A percentile compares a stretch with the other conserved stretches of the same genome.
Evolutionary conservation across 352 stramenopile genomes (phyloP).

Genomic region (Phytopythium oedochilum): DNA sequence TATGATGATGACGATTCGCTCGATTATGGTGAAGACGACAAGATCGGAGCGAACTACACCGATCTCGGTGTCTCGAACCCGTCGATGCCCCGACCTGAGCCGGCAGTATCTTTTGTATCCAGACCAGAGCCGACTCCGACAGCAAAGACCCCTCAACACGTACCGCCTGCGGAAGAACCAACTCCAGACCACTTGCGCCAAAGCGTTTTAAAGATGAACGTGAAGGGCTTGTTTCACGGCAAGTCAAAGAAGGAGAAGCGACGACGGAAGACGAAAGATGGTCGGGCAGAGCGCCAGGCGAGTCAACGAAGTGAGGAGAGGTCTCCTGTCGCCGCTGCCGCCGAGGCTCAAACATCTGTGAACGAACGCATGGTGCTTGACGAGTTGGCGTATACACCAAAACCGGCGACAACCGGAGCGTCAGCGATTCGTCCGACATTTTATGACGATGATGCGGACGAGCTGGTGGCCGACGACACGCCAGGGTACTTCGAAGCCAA

Average conservation of each 20-base stretch:
- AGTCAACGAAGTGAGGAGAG: conserved; percentile 2
- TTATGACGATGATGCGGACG: conserved; percentile 45
- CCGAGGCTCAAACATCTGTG: conserved; percentile 1
- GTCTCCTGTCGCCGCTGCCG: conserved; percentile 9
- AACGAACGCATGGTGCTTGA: conserved; percentile 20
- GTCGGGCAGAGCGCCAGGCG: background rate
- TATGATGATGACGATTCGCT: conserved; percentile 21
- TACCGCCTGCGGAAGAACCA: background rate
- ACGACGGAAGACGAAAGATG: background rate
- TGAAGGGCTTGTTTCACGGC: conserved; percentile 31
- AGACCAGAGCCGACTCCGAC: background rate
- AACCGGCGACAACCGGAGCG: background rate
- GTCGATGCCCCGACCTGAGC: conserved; percentile 2
- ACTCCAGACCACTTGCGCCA: conserved; percentile 1
- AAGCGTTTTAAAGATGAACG: conserved; percentile 24
- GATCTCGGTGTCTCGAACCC: background rate
- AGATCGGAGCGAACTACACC: background rate
- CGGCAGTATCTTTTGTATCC: background rate
- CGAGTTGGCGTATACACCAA: conserved; percentile 14
- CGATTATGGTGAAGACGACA: conserved; percentile 17
- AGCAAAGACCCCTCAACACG: background rate
- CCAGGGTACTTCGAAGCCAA: conserved; percentile 54
- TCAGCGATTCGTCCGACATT: conserved; percentile 16
- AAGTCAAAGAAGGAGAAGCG: conserved; percentile 15
- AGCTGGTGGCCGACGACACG: conserved; percentile 52